Percentiles rank a stretch among this genome's conserved stretches.
Conservation (phyloP, 2,329 filamentous ascomycete genomes). For the Penicillium sp. region DNA sequence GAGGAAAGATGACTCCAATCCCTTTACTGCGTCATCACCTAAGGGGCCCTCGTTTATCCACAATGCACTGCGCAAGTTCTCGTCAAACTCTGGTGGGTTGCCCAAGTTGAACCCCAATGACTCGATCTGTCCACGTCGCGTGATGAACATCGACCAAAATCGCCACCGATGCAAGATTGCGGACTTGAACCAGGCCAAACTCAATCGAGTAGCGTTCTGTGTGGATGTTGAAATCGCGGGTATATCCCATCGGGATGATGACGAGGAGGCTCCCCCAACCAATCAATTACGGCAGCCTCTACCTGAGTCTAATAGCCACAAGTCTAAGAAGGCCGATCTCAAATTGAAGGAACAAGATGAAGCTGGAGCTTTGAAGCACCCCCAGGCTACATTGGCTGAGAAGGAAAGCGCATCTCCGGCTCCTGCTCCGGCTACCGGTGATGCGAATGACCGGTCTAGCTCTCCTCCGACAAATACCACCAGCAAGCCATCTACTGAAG, state of each 20-base stretch:
- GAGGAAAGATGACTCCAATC: constrained; percentile 32
- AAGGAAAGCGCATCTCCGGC: constrained; percentile 45
- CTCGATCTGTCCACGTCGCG: constrained; percentile 71
- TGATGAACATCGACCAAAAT: constrained; percentile 80
- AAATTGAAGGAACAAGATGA: constrained; percentile 68
- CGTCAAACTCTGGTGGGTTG: constrained; percentile 54
- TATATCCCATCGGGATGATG: constrained; percentile 71
- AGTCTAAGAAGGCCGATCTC: constrained; percentile 46
- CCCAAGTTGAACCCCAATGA: constrained; percentile 58
- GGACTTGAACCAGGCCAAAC: constrained; percentile 75
- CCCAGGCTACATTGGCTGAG: constrained; percentile 54
- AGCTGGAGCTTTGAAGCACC: constrained; percentile 68
- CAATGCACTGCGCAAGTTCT: constrained; percentile 75
- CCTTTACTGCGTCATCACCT: constrained; percentile 63
- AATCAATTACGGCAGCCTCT: constrained; percentile 27
- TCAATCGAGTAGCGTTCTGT: constrained; percentile 88
- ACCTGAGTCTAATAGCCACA: constrained; percentile 28
- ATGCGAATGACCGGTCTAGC: constrained; percentile 7
- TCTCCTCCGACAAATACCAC: constrained; percentile 6
- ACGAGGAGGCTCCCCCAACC: constrained; percentile 44
- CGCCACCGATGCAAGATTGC: constrained; percentile 75
- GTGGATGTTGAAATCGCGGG: constrained; percentile 97
- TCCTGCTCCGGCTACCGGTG: neutral
- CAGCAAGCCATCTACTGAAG: constrained; percentile 15
- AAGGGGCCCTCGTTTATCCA: constrained; percentile 72